Percentiles rank a stretch among this genome's conserved stretches.
Evolutionary conservation across 164 flowering plant species (phyloP).

Genomic region (Umbellularia californica): DNA sequence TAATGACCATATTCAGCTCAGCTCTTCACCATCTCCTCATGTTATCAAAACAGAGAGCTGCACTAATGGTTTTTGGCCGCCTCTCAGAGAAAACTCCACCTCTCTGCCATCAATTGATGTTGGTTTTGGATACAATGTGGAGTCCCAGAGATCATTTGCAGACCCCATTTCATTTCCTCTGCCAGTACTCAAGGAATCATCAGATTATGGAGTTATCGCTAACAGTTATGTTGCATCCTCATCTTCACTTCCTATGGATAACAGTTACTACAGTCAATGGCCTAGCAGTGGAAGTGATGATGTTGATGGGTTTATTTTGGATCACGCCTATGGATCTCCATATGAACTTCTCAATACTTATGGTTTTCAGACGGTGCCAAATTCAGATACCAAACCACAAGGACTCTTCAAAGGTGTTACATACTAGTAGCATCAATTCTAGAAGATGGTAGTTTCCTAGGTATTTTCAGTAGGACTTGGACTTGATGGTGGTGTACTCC

Average conservation of each 20-base stretch:
- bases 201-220: neutral
- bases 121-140: neutral
- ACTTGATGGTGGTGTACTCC: neutral
- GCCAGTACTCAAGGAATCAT: neutral
- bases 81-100: neutral
- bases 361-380: neutral
- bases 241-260: neutral
- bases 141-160: neutral
- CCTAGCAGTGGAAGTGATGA: neutral
- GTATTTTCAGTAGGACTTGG: neutral
- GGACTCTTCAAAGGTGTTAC: constrained; percentile 8
- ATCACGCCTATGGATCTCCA: neutral
- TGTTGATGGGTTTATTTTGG: neutral
- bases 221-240: neutral
- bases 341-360: neutral
- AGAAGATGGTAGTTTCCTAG: neutral
- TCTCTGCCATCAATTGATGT: neutral
- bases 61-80: no score
- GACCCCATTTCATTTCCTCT: neutral
- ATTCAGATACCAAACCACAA: neutral
- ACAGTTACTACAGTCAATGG: neutral
- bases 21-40: neutral
- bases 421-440: neutral
- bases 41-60: neutral
- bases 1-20: neutral